Evolutionary conservation across 768 basidiomycete genomes (phyloP), one percentile per base, ranked within the genome.

Genomic region (Naematelia aurantialba): DNA sequence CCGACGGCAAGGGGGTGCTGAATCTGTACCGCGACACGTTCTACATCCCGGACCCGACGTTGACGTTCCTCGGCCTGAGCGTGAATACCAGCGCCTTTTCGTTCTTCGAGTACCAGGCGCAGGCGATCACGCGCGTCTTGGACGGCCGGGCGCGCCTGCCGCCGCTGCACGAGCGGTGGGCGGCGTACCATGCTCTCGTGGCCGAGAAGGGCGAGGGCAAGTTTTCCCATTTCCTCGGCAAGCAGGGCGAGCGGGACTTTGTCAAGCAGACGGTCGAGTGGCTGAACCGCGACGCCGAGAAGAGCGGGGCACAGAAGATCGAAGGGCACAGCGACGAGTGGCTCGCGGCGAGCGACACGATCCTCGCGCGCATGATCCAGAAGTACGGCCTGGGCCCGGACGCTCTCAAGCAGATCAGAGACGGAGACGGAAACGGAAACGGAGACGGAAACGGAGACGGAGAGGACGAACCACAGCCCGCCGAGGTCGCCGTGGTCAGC

Each of bases 41-140:
- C 59, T 81, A 80, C 60, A 81, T 82, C 48, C 78, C 79, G 10
- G 80, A 82, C 47, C 80, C 81, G 1, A 80, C 81, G 2, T 66
- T 82, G 3, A 75, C 76, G 1, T 81, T 81, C 52, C 48, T 72
- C 48, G 65, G 65, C 14, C 19, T 67, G 12, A 62, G 59, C 29
- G 60, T 70, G 47, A 69, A 69, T 52, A 72, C 70, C 11, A 56
- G 62, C 0, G 59, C 70, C 5, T 66, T 68, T 44, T 64, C 67
- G 11, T 67, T 65, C 50, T 66, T 69, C 55, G 70, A 72, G 44
- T 67, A 58, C 46, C 70, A 72, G 46, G 57, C 65, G 10, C 58
- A 69, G 26, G 73, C 57, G 12, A 58, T 68, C 59, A 65, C 62
- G 52, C 25, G 68, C 34, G 68, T 63, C 5, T 67, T 57, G 45